phyloP scores from a whole-genome alignment of 805 yeast genomes.

The Wickerhamiella vanderwaltii region DNA sequence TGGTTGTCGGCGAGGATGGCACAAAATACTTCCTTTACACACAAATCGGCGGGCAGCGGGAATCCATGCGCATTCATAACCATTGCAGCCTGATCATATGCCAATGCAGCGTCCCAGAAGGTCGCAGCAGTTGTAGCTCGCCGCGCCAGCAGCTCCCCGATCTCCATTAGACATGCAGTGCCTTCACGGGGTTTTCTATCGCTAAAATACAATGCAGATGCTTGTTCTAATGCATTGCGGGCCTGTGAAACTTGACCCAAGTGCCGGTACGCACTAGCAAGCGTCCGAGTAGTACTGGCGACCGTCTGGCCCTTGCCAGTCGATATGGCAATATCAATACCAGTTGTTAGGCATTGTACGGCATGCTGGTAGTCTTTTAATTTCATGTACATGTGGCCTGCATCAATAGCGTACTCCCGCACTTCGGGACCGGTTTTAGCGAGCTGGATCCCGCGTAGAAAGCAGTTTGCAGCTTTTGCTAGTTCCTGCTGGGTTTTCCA shows the following conservation, averaged over 20 bases:
- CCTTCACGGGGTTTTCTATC: not conserved
- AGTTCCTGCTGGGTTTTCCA: not conserved
- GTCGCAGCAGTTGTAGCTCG: not conserved
- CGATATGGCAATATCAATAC: constrained; percentile 12
- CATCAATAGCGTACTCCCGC: constrained; percentile 9
- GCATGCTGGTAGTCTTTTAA: constrained; percentile 11
- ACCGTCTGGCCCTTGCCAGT: constrained; percentile 15
- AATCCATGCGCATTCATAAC: not conserved
- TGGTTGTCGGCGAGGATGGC: constrained; percentile 10
- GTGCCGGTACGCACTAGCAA: constrained; percentile 13
- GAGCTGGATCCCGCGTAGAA: not conserved
- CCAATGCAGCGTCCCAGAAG: constrained; percentile 3
- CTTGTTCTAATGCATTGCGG: constrained; percentile 8
- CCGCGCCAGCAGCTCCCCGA: constrained; percentile 6
- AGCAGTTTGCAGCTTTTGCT: constrained; percentile 7
- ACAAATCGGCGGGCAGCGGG: constrained; percentile 12
- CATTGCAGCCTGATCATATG: constrained; percentile 4
- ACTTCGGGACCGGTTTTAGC: constrained; percentile 9
- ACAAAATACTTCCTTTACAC: constrained; percentile 16
- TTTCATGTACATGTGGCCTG: constrained; percentile 15
- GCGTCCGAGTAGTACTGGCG: constrained; percentile 10
- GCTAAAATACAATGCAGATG: constrained; percentile 1
- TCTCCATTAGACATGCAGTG: constrained; percentile 1
- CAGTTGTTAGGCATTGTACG: constrained; percentile 13
- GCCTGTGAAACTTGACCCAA: constrained; percentile 12